Conservation (phyloP, 495 filamentous ascomycete species). For the Elaphomyces granulatus region DNA sequence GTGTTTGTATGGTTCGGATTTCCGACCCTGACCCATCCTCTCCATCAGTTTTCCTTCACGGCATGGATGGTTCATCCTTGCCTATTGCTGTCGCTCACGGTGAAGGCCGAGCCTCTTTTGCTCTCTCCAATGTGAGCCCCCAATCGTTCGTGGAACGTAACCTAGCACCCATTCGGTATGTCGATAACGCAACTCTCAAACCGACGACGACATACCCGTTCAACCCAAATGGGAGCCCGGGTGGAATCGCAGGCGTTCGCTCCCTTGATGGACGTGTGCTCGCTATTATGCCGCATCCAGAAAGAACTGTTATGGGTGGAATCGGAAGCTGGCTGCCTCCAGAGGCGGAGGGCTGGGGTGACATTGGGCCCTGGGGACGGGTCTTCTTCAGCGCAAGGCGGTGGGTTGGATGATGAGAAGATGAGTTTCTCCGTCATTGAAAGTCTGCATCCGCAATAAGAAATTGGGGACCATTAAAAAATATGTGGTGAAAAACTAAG, state of each 20-base stretch:
- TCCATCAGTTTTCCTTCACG: slow-evolving; percentile 81
- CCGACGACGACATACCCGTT: slow-evolving; percentile 74
- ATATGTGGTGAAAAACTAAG: no score
- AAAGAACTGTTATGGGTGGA: slow-evolving; percentile 75
- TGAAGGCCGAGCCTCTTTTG: slow-evolving; percentile 77
- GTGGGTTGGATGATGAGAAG: slow-evolving; percentile 75
- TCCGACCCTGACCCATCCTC: slow-evolving; percentile 36
- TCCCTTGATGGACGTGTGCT: slow-evolving; percentile 73
- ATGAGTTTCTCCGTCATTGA: no score
- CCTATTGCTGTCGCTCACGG: slow-evolving; percentile 88
- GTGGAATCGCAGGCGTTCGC: slow-evolving; percentile 71
- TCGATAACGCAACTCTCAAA: slow-evolving; percentile 57
- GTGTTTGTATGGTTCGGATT: slow-evolving; percentile 79
- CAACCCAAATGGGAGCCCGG: slow-evolving; percentile 87
- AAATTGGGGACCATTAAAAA: no score
- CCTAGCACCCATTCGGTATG: slow-evolving; percentile 61
- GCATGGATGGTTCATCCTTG: slow-evolving; percentile 71
- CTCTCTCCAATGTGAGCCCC: slow-evolving; percentile 23
- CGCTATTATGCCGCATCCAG: slow-evolving; percentile 94
- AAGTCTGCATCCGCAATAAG: no score
- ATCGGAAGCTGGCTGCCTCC: slow-evolving; percentile 63
- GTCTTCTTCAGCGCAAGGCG: slow-evolving; percentile 67
- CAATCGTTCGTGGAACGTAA: slow-evolving; percentile 43
- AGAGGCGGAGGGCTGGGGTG: slow-evolving; percentile 58
- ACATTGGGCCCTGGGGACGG: slow-evolving; percentile 76